Conservation (phyloP, 805 yeast species). For the Myxozyma udenii region DNA sequence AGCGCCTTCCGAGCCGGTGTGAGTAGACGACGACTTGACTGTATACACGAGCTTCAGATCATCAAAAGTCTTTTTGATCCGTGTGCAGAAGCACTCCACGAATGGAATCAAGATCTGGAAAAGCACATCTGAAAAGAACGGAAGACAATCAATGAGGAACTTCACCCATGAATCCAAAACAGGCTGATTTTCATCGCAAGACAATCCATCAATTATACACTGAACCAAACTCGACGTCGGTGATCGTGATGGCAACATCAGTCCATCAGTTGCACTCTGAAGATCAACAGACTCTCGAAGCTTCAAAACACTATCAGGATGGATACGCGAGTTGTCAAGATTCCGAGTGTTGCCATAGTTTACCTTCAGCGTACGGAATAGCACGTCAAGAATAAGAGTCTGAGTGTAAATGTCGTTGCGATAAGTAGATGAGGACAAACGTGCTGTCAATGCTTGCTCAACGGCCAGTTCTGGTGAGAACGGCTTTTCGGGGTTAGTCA, state of each 20-base stretch:
- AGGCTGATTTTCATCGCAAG: constrained; percentile 45
- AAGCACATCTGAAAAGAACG: constrained; percentile 50
- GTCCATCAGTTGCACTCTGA: constrained; percentile 5
- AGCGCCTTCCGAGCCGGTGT: constrained; percentile 37
- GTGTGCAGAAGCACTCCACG: constrained; percentile 49
- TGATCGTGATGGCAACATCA: not conserved
- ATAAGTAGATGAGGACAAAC: constrained; percentile 21
- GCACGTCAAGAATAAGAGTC: constrained; percentile 25
- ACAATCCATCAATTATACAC: constrained; percentile 52
- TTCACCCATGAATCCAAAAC: constrained; percentile 49
- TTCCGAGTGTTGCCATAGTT: constrained; percentile 20
- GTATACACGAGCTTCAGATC: constrained; percentile 31
- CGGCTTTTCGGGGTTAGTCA: constrained; percentile 18
- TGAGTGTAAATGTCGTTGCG: constrained; percentile 28
- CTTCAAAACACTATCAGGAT: constrained; percentile 24
- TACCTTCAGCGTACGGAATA: constrained; percentile 26
- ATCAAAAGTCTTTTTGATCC: constrained; percentile 40
- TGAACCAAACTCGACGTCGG: constrained; percentile 34
- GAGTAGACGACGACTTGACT: constrained; percentile 7
- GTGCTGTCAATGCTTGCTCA: constrained; percentile 26
- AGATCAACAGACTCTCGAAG: constrained; percentile 26
- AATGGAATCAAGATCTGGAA: constrained; percentile 56
- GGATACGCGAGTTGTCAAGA: constrained; percentile 18
- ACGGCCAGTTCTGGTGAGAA: constrained; percentile 22
- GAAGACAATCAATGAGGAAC: constrained; percentile 51